Evolutionary conservation across 805 yeast genomes (phyloP), one percentile per base, ranked within the genome.

Genomic region (Candida easanensis): DNA sequence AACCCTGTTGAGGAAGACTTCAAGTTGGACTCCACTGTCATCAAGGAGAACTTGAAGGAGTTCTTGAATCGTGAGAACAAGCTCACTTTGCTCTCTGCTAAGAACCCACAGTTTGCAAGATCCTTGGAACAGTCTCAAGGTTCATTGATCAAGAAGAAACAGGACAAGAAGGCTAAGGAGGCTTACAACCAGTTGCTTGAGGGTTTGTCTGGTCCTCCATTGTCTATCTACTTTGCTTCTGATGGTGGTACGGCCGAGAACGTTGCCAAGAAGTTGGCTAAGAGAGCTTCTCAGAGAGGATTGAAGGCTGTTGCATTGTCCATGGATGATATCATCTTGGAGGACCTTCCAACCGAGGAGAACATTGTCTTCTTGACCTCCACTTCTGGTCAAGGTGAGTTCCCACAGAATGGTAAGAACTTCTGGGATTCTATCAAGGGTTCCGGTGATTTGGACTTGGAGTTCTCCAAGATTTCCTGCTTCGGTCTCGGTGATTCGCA

Each of bases 401-500:
- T 91, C 33, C 98, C 99, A 2, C 68, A 86, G 37, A 88, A 88
- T 58, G 84, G 84, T 4, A 72, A 71, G 53, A 76, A 74, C 45
- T 77, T 91, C 52, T 85, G 96, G 95, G 73, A 74, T 50, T 76
- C 84, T 46, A 62, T 93, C 46, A 80, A 78, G 50, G 71, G 87
- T 14, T 71, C 93, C 69, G 38, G 58, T 2, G 78, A 79, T 53
- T 66, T 88, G 28, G 97, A 91, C 71, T 65, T 91, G 35, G 73
- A 72, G 49, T 85, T 82, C 54, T 58, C 87, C n/a, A 64, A 69
- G 30, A 70, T 90, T 47, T 75, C 91, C 5, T 75, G 87, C 11
- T 84, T 93, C 58, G 99, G 99, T 0, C 65, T 93, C 3, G 99
- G 99, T 36, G 98, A 93, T 60, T 83, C 96, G 3, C 80, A 93